Evolutionary conservation across 2,329 filamentous ascomycete species (phyloP), one percentile per base, ranked within the genome.

Genomic region (Botrytis elliptica): DNA sequence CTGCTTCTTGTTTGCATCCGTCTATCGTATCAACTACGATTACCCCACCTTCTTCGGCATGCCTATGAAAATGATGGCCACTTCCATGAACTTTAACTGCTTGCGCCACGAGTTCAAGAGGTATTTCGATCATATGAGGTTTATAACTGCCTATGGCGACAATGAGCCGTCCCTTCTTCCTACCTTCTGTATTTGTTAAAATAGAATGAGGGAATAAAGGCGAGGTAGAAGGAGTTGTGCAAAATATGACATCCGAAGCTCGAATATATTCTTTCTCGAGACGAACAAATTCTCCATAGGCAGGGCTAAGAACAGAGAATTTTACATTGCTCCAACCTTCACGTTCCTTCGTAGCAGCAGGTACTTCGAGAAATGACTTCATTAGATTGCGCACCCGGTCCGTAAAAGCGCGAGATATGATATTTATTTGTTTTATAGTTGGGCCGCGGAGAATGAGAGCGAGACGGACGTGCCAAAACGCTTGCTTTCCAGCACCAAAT

Each of bases 391-490:
- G 84, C 0, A 88, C 89, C 63, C 85, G 86, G 14, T 89, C 86
- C 71, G 85, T 87, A 80, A 93, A 93, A 71, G 86, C 85, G 49
- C 93, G 90, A 79, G 95, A 97, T 81, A 97, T 91, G 79, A 98
- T 91, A 83, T 95, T 91, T 66, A 98, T 88, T 74, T 92, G 89
- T 78, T 91, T 90, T 78, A 97, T 91, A 33, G 93, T 93, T 64
- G 84, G 72, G 2, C 89, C 89, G 36, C 88, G 91, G 68, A 96
- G 86, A 76, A 95, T 86, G 18, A 98, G 86, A 0, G 95, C 91
- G 7, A 98, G 87, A 0, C 94, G 91, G 62, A 97, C 89, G 81
- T 98, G 95, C 95, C 95, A 98, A 84, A 95, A 97, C 20, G 95
- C 95, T 84, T 98, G 95, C 78, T 92, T 90, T 64, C 95, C 95